A percentile compares a stretch with the other conserved stretches of the same genome.
phyloP scores from a whole-genome alignment of 164 flowering plant species.

The Tetrastigma voinierianum region DNA sequence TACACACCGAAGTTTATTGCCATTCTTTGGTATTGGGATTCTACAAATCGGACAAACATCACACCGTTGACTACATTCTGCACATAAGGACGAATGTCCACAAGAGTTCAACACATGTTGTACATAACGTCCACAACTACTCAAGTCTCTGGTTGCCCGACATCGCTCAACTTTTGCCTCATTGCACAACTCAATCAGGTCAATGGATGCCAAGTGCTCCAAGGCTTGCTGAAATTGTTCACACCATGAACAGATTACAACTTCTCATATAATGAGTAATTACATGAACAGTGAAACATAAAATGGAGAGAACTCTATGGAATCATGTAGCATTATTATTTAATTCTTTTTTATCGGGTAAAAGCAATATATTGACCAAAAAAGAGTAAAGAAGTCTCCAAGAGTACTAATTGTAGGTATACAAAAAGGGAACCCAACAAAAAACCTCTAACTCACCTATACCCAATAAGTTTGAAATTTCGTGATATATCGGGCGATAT shows the following conservation, averaged over 20 bases:
- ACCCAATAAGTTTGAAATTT: too few species aligned
- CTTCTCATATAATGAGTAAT: neutral
- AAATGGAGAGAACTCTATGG: too few species aligned
- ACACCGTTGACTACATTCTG: constrained; percentile 86
- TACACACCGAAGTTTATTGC: constrained; percentile 49
- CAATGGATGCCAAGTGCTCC: constrained; percentile 72
- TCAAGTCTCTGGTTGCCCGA: constrained; percentile 87
- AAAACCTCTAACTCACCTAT: too few species aligned
- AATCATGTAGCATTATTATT: too few species aligned
- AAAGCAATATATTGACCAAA: too few species aligned
- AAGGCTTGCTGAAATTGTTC: constrained; percentile 70
- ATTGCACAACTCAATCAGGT: constrained; percentile 79
- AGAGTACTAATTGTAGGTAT: too few species aligned
- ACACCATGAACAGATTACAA: constrained; percentile 6
- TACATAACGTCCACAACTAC: constrained; percentile 91
- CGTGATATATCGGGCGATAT: too few species aligned
- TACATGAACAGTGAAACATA: neutral
- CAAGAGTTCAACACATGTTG: constrained; percentile 67
- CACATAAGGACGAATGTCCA: constrained; percentile 89
- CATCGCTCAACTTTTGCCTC: constrained; percentile 93
- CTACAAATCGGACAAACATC: constrained; percentile 94
- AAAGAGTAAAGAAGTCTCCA: too few species aligned
- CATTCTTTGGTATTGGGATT: constrained; percentile 54
- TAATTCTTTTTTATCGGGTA: too few species aligned
- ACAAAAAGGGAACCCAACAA: too few species aligned